A percentile compares a stretch with the other conserved stretches of the same genome.
phyloP scores from a whole-genome alignment of 345 rosid genomes.

The Acer negundo region DNA sequence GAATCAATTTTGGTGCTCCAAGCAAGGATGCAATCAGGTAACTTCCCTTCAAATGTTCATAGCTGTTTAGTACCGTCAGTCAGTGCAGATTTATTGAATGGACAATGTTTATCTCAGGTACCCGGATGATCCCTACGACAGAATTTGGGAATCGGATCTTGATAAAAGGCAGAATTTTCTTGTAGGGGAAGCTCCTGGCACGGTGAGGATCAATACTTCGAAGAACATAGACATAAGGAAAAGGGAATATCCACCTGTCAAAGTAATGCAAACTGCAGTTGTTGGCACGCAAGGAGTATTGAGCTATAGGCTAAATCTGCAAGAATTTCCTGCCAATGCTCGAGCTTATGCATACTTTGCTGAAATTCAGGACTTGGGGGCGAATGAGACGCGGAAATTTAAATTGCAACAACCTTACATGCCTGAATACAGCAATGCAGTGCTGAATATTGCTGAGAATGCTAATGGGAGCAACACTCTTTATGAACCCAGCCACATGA shows the following conservation, averaged over 20 bases:
- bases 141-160: slow-evolving; percentile 96
- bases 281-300: slow-evolving; percentile 76
- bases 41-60: slow-evolving; percentile 10
- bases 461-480: slow-evolving; percentile 88
- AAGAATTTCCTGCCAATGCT: slow-evolving; percentile 95
- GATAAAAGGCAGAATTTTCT: slow-evolving; percentile 79
- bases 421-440: slow-evolving; percentile 86
- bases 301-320: slow-evolving; percentile 83
- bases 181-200: slow-evolving; percentile 86
- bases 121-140: slow-evolving; percentile 98
- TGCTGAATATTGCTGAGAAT: slow-evolving; percentile 91
- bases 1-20: slow-evolving; percentile 91
- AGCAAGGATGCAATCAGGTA: slow-evolving; percentile 70
- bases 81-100: neutral
- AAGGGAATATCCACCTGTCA: slow-evolving; percentile 94
- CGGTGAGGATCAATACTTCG: slow-evolving; percentile 69
- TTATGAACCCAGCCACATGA: slow-evolving; percentile 98
- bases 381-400: slow-evolving; percentile 80
- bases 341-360: slow-evolving; percentile 93
- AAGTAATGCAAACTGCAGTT: slow-evolving; percentile 97
- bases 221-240: slow-evolving; percentile 56
- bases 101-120: slow-evolving; percentile 56
- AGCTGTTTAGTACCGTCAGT: neutral
- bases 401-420: slow-evolving; percentile 60
- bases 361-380: slow-evolving; percentile 76